A percentile compares a stretch with the other conserved stretches of the same genome.
Evolutionary conservation across 169 alveolate species (phyloP).

Genomic region (Haemoproteus tartakovskyi): DNA sequence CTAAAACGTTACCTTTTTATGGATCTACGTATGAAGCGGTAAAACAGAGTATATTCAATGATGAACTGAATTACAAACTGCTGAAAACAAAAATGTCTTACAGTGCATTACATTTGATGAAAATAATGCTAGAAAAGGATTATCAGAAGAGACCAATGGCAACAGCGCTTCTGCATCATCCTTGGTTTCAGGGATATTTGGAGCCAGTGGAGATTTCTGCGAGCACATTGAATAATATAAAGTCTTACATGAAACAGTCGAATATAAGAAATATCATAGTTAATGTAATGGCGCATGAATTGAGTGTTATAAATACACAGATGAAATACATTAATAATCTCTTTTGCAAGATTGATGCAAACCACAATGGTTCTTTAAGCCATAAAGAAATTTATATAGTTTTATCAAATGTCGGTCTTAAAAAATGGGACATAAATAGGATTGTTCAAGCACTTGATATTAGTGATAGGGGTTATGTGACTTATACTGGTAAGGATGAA

Average conservation of each 20-base stretch:
- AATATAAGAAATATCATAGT: constrained; percentile 53
- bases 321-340: constrained; percentile 42
- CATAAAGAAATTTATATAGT: constrained; percentile 55
- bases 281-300: constrained; percentile 63
- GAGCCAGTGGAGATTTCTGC: constrained; percentile 43
- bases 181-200: constrained; percentile 61
- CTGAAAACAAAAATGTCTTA: constrained; percentile 22
- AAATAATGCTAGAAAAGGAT: constrained; percentile 68
- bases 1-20: constrained; percentile 87
- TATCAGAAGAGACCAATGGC: constrained; percentile 60
- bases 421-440: constrained; percentile 63
- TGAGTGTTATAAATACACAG: constrained; percentile 39
- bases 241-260: constrained; percentile 60
- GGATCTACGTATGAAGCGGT: constrained; percentile 76
- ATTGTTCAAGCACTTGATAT: constrained; percentile 57
- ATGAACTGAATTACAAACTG: constrained; percentile 51
- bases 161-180: constrained; percentile 62
- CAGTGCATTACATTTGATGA: constrained; percentile 37
- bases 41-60: constrained; percentile 68
- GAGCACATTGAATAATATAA: constrained; percentile 35
- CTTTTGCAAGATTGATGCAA: constrained; percentile 41
- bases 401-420: constrained; percentile 44
- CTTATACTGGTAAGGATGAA: constrained; percentile 26
- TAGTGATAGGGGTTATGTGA: constrained; percentile 39
- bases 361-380: constrained; percentile 57